Percentiles rank a stretch among this genome's conserved stretches.
phyloP scores from a whole-genome alignment of 257 asterid species.

The Nicotiana tabacum region DNA sequence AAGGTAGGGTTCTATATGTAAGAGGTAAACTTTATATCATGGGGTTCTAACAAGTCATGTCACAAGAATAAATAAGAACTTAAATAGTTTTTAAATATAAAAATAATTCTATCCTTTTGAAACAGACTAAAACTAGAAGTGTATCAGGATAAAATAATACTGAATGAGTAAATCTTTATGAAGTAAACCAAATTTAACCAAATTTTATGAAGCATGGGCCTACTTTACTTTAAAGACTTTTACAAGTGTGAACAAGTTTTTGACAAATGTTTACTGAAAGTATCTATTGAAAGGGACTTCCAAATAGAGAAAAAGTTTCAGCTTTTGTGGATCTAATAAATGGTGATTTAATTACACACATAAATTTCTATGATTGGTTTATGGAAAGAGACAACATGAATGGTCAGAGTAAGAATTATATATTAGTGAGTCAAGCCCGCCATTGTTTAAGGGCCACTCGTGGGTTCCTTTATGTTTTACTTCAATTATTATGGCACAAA shows the following conservation, averaged over 20 bases:
- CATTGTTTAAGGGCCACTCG: conserved; percentile 3
- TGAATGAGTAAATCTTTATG: background rate
- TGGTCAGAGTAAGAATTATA: background rate
- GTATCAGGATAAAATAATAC: background rate
- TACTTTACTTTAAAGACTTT: background rate
- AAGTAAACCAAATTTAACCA: background rate
- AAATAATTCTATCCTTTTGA: no score
- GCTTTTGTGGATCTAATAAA: background rate
- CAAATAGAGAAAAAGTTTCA: background rate
- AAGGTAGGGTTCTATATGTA: no score
- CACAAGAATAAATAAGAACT: no score
- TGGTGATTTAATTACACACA: background rate
- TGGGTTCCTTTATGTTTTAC: background rate
- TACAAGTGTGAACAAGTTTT: background rate
- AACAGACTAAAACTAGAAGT: no score
- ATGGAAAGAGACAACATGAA: background rate
- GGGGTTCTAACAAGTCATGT: no score
- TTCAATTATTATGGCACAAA: background rate
- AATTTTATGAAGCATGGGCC: background rate
- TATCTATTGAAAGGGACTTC: background rate
- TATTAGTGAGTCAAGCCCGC: background rate
- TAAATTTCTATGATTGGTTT: background rate
- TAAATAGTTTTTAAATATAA: no score
- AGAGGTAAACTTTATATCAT: no score
- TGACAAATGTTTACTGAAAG: background rate